phyloP scores from a whole-genome alignment of 306 rosid genomes.

The Prunus mira region DNA sequence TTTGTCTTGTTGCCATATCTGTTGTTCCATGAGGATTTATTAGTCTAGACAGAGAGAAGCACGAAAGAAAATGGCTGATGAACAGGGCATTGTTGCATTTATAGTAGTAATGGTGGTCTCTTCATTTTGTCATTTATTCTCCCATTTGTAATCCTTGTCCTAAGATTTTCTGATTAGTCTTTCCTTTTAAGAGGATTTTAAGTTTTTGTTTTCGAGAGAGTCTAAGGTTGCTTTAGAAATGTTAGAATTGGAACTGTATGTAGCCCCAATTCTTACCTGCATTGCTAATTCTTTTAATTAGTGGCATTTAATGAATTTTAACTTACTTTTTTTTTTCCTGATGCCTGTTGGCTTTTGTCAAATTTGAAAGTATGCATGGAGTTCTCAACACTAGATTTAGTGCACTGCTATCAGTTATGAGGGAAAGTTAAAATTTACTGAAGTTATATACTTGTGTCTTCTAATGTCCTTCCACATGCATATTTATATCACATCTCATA shows the following conservation, averaged over 20 bases:
- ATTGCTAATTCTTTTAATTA: neutral
- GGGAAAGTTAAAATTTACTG: neutral
- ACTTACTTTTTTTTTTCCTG: neutral
- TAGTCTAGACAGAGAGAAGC: neutral
- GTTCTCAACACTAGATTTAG: neutral
- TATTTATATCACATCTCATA: neutral
- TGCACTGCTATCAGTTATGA: neutral
- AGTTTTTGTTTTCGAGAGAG: neutral
- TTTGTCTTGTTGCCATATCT: neutral
- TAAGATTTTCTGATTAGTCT: neutral
- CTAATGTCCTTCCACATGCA: neutral
- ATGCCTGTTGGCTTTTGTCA: neutral
- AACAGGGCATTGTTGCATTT: neutral
- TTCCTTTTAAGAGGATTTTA: neutral
- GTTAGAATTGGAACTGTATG: neutral
- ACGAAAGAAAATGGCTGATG: constrained; percentile 1
- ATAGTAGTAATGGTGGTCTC: neutral
- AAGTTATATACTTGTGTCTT: neutral
- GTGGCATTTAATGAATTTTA: constrained; percentile 1
- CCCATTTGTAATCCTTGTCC: neutral
- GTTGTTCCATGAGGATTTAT: constrained; percentile 6
- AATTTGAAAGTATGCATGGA: neutral
- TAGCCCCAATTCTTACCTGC: neutral
- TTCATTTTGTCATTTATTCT: constrained; percentile 2
- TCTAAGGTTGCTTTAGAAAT: neutral